A percentile compares a stretch with the other conserved stretches of the same genome.
These are phyloP conservation scores for Pythium angustatum DNA, from an alignment of 352 stramenopile genomes.

Conservation along the genomic window DNA sequence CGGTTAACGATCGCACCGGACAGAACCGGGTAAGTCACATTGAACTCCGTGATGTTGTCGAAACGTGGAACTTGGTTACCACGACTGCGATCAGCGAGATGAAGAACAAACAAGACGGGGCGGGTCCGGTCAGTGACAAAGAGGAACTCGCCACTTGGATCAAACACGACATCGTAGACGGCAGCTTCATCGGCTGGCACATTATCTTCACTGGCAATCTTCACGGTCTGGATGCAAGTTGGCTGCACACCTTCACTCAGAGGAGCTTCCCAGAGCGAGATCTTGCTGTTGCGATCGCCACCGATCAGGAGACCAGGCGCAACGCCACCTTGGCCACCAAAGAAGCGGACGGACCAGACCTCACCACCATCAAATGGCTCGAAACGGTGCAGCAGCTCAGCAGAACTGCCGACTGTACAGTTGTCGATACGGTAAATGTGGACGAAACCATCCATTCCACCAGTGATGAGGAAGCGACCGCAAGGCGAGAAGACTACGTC, in stretches of 20 bases:
- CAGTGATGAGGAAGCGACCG: conserved; percentile 61
- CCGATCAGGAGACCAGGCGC: conserved; percentile 61
- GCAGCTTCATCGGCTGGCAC: conserved; percentile 29
- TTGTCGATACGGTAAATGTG: conserved; percentile 73
- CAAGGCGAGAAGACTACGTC: conserved; percentile 73
- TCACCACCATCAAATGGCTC: conserved; percentile 71
- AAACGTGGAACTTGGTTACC: conserved; percentile 48
- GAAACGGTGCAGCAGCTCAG: conserved; percentile 75
- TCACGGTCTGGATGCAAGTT: conserved; percentile 66
- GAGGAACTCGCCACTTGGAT: conserved; percentile 70
- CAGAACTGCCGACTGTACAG: conserved; percentile 46
- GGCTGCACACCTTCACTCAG: conserved; percentile 58
- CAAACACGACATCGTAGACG: conserved; percentile 62
- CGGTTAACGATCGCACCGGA: conserved; percentile 73
- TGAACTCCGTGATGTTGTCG: conserved; percentile 84
- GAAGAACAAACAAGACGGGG: conserved; percentile 68
- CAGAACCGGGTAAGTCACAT: conserved; percentile 72
- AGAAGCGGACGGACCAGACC: conserved; percentile 78
- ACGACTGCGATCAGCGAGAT: conserved; percentile 47
- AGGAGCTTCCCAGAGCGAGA: conserved; percentile 61
- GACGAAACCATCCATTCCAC: conserved; percentile 74
- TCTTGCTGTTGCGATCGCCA: conserved; percentile 62
- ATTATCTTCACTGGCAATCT: conserved; percentile 33
- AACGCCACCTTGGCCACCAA: conserved; percentile 44
- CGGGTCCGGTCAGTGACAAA: conserved; percentile 74